phyloP scores from a whole-genome alignment of 108 stramenopile species.

The Epipyxis sp. region DNA sequence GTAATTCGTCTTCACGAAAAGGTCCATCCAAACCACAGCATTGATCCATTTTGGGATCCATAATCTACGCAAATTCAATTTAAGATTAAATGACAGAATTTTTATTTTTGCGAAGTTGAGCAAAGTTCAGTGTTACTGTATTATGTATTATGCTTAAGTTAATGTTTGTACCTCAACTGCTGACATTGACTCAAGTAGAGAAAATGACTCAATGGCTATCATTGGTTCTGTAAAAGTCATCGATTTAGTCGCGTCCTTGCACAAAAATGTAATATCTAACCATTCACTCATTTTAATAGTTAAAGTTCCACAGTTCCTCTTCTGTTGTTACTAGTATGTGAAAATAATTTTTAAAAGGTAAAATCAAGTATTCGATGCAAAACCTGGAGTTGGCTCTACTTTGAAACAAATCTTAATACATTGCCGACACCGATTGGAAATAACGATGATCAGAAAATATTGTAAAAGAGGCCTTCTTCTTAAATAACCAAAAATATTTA shows the following conservation, averaged over 20 bases:
- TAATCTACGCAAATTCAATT: neutral
- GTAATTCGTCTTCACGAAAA: neutral
- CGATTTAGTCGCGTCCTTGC: neutral
- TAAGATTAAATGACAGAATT: too few relatives aligned
- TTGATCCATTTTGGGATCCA: slow-evolving; percentile 15
- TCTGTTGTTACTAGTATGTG: too few relatives aligned
- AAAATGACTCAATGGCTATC: neutral
- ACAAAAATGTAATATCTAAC: neutral
- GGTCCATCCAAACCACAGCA: neutral
- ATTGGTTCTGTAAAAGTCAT: neutral
- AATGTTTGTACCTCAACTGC: neutral
- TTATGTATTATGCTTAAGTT: too few relatives aligned
- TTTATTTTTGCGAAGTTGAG: too few relatives aligned
- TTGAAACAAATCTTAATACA: too few relatives aligned
- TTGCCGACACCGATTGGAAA: too few relatives aligned
- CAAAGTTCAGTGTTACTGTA: neutral
- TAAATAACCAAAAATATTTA: too few relatives aligned
- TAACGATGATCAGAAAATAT: too few relatives aligned
- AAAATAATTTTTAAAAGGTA: neutral
- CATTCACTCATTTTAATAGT: neutral
- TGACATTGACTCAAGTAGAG: slow-evolving; percentile 4
- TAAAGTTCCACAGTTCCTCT: too few relatives aligned
- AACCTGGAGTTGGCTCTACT: neutral
- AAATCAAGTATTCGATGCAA: neutral
- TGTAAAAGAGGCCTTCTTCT: too few relatives aligned